Conservation (phyloP, 495 filamentous ascomycete species). For the Talaromyces borbonicus region DNA sequence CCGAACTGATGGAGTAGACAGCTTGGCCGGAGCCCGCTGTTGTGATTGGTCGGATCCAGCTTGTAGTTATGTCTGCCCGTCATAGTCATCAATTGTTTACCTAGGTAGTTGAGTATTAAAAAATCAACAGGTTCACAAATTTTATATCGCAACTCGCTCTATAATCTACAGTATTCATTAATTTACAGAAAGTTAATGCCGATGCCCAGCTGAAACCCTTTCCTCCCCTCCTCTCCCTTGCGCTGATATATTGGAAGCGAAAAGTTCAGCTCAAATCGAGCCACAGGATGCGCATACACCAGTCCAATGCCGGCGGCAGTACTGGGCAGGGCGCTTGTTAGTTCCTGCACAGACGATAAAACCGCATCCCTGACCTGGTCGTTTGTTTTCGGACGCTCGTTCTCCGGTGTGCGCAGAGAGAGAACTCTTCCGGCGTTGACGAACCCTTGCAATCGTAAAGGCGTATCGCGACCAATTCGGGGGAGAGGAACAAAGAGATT, state of each 20-base stretch:
- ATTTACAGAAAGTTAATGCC: conserved; percentile 84
- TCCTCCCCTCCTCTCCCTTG: conserved; percentile 73
- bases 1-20: conserved; percentile 8
- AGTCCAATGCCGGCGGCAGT: conserved; percentile 79
- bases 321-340: conserved; percentile 70
- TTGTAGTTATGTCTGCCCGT: too few species aligned
- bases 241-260: conserved; percentile 74
- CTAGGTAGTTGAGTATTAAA: too few species aligned
- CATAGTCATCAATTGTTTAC: too few species aligned
- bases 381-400: conserved; percentile 40
- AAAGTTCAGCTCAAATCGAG: conserved; percentile 92
- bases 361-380: conserved; percentile 45
- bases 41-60: conserved; percentile 4
- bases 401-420: conserved; percentile 52
- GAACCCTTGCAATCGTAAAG: conserved; percentile 82
- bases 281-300: conserved; percentile 86
- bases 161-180: too few species aligned
- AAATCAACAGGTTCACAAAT: too few species aligned
- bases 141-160: too few species aligned
- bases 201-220: conserved; percentile 86
- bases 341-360: conserved; percentile 45
- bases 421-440: conserved; percentile 83
- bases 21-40: conserved; percentile 5
- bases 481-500: conserved; percentile 81
- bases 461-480: conserved; percentile 62